phyloP scores from a whole-genome alignment of 306 rosid genomes.

The Geum urbanum region DNA sequence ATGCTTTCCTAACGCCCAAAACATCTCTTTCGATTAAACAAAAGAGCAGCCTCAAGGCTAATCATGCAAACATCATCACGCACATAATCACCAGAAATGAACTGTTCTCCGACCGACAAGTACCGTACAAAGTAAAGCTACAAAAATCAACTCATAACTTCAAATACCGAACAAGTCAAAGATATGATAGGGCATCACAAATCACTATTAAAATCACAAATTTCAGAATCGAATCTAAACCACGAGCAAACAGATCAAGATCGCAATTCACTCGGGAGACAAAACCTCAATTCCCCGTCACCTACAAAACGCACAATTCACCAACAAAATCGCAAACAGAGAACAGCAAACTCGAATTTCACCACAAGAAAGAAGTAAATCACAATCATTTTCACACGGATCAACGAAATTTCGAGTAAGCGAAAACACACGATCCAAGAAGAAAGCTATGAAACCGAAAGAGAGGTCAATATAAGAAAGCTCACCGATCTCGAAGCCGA shows the following conservation, averaged over 20 bases:
- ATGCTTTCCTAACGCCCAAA: background rate
- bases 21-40: background rate
- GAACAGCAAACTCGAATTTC: background rate
- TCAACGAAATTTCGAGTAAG: background rate
- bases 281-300: background rate
- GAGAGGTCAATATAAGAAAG: conserved; percentile 9
- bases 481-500: conserved; percentile 34
- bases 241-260: background rate
- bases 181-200: background rate
- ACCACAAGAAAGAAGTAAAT: background rate
- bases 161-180: background rate
- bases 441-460: too few species aligned
- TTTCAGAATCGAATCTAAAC: background rate
- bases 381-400: background rate
- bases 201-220: conserved; percentile 11
- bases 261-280: conserved; percentile 1
- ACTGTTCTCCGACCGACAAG: background rate
- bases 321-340: background rate
- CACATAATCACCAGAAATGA: background rate
- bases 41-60: background rate
- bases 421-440: background rate
- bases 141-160: background rate
- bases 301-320: background rate
- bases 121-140: background rate
- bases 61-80: background rate